Percentiles rank a stretch among this genome's conserved stretches.
These are phyloP conservation scores for Hydrangea macrophylla DNA, from an alignment of 148 eudicot genomes.

Conservation along the genomic window DNA sequence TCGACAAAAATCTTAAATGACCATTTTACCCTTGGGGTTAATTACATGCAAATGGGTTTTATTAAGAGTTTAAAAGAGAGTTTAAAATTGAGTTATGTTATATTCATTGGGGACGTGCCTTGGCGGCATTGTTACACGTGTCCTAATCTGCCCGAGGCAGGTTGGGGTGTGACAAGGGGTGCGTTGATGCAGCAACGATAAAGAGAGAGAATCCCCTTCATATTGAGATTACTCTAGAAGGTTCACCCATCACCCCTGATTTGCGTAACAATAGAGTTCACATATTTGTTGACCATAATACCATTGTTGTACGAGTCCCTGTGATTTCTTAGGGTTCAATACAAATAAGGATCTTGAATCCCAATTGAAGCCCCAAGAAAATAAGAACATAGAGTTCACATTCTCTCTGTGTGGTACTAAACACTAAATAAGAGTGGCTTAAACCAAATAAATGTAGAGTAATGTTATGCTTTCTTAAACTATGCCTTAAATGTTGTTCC, in stretches of 20 bases:
- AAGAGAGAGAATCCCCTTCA: not conserved
- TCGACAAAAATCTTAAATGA: too few species aligned
- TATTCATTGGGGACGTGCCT: too few species aligned
- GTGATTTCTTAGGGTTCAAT: slow-evolving; percentile 8
- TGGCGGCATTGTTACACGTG: too few species aligned
- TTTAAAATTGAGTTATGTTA: too few species aligned
- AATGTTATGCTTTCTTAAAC: too few species aligned
- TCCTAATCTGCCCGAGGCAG: too few species aligned
- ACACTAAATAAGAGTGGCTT: slow-evolving; percentile 1
- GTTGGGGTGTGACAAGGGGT: too few species aligned
- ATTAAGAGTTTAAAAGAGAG: too few species aligned
- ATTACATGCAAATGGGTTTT: too few species aligned
- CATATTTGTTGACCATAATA: slow-evolving; percentile 18
- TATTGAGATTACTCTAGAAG: not conserved
- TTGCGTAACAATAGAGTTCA: slow-evolving; percentile 24
- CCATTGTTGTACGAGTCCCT: slow-evolving; percentile 9
- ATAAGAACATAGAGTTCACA: not conserved
- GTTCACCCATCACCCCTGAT: not conserved
- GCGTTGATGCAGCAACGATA: not conserved
- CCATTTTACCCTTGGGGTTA: too few species aligned
- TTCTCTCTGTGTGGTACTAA: not conserved
- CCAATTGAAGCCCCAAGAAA: not conserved
- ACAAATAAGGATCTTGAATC: not conserved
- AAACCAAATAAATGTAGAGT: too few species aligned
- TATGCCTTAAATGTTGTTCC: too few species aligned